Evolutionary conservation across 495 filamentous ascomycete genomes (phyloP), one percentile per base, ranked within the genome.

Genomic region (Aspergillus sclerotiicarbonarius): DNA sequence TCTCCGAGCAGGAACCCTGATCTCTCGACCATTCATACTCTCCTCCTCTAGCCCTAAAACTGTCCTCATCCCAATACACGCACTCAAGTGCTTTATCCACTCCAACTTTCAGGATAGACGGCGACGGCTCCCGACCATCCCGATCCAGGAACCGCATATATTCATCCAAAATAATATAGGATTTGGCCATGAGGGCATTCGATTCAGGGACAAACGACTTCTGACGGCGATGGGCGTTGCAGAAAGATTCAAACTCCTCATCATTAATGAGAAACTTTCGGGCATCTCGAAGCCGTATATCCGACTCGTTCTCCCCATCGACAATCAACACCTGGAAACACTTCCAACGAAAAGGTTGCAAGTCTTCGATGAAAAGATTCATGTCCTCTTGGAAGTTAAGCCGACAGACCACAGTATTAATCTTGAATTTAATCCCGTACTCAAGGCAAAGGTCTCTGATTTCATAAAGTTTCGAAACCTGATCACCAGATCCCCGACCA

Each of bases 341-440:
- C 62, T 85, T 85, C 82, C 83, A 86, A 10, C 81, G 79, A 56
- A 81, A 83, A 1, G 83, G 83, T 10, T 63, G 65, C 10, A 84
- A 67, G 39, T 59, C 25, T 6, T 52, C 48, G 21, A 85, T 69
- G 4, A 49, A 62, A n/a, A 57, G 63, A 15, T 71, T 78, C 82
- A 86, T 86, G 52, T 84, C 80, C 54, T 85, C 82, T 1, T 74
- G 18, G 62, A 69, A 76, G 49, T 85, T 86, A 52, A 74, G 67
- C 10, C 53, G 67, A 55, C 74, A 76, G 16, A 86, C 73, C 1
- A 84, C 82, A 6, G 83, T 85, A 62, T 84, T 85, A 54, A 86
- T 60, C 70, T 86, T 84, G 68, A 86, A 83, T 64, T 76, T 78
- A 63, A 84, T 74, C 1, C 74, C 72, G 13, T 74, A 71, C 54